These are phyloP conservation scores for Sphagnum magellanicum DNA, from an alignment of 228 moss, liverwort and hornwort genomes.

Conservation along the genomic window DNA sequence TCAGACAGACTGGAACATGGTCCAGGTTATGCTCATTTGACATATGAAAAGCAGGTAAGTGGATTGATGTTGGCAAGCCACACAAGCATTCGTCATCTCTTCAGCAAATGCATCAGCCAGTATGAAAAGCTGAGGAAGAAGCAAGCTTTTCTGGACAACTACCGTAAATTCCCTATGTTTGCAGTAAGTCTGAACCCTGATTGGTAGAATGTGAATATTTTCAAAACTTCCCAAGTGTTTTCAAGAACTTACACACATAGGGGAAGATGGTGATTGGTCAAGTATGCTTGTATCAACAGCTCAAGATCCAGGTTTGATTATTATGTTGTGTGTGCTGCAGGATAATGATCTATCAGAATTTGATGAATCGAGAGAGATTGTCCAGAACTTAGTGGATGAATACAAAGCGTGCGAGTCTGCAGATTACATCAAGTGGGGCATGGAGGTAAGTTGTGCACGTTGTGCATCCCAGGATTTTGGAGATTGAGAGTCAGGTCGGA, in stretches of 20 bases:
- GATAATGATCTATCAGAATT: constrained; percentile 98
- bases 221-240: too few relatives aligned
- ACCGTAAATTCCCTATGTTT: constrained; percentile 99
- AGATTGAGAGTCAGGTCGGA: constrained; percentile 1
- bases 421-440: constrained; percentile 99
- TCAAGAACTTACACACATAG: too few relatives aligned
- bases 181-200: constrained; percentile 54
- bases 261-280: too few relatives aligned
- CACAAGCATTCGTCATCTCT: constrained; percentile 98
- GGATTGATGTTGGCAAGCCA: constrained; percentile 98
- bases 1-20: too few relatives aligned
- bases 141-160: constrained; percentile 99
- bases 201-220: neutral
- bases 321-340: constrained; percentile 26
- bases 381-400: constrained; percentile 96
- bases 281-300: too few relatives aligned
- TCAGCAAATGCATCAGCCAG: constrained; percentile 98
- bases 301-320: too few relatives aligned
- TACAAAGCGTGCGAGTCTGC: constrained; percentile 99
- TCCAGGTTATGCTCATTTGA: too few relatives aligned
- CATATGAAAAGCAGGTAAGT: constrained; percentile 57
- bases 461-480: neutral
- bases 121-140: constrained; percentile 99
- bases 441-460: constrained; percentile 60
- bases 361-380: constrained; percentile 96